Base-by-base conservation (phyloP, 176 grass and related monocot species). In the Chrysopogon serrulatus region DNA sequence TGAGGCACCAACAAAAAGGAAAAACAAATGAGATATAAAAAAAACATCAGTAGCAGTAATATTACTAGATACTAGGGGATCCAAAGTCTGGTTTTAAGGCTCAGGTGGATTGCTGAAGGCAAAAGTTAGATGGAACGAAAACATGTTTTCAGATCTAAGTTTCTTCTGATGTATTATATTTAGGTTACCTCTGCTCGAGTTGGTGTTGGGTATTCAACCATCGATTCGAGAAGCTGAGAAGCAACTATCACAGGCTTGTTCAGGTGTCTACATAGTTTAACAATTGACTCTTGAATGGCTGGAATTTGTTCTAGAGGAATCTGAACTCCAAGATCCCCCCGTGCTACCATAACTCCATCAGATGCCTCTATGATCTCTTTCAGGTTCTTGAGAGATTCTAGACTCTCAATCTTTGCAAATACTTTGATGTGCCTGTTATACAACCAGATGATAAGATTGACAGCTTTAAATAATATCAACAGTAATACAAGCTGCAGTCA, bases 321-420 rank as follows among this genome's bases (percentile, higher is more conserved):
- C 87, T 94, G 87, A 85, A 94, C 90, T 76, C 92, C 92, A 53
- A 92, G 92, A 83, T 94, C 92, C 24, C 92, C 92, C 54, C 92
- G 90, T 43, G 90, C 92, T 33, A 94, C 90, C 87, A 94, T 94
- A 82, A 92, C 79, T 71, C 92, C 92, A 68, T 94, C 90, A 15
- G 90, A 92, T 66, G 84, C 87, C 44, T 88, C 61, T 82, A 94
- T 49, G 35, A 94, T 94, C 4, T 87, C 87, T 87, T 83, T 82
- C 21, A 94, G 41, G 62, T 94, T 90, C 70, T 90, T 87, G 15
- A 94, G 87, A 71, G 92, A 87, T 41, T 94, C 87, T 44, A 88
- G 34, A 44, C 85, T 86, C 85, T 94, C 92, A 11, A 94, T 92
- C 82, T 94, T 94, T 15, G 90, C 92, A 51, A 94, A 78, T 56